Evolutionary conservation across 805 yeast genomes (phyloP), one percentile per base, ranked within the genome.

Genomic region (Tetrapisispora namnaoensis): DNA sequence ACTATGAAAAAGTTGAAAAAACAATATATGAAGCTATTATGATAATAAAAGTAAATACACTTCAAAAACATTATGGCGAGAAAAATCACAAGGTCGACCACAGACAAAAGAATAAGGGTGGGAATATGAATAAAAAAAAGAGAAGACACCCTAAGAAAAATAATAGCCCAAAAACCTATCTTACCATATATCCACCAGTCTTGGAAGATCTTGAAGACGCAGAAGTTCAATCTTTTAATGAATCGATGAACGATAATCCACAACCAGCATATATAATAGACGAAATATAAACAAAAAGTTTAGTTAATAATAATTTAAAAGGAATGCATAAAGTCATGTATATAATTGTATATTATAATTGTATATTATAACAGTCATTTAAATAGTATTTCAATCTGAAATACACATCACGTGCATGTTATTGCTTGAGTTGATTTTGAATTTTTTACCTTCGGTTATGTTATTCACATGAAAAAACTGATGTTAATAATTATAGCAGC

Each of bases 171-270:
- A 24, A 24, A 24, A 24, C 28, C 28, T 24, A 24, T 24, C 28
- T n/a, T 17, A 22, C 20, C 4, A n/a, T 14, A 38, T 24, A 28
- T 21, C 6, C 34, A 5, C 48, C 48, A n/a, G 13, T 40, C n/a
- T 28, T 46, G 13, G 48, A 46, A 46, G 48, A 46, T 9, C 20
- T 46, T n/a, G 44, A 46, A 46, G 48, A 46, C 17, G 41, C 30
- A 11, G 48, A 46, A 35, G 7, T 46, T 18, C 34, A 27, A 22
- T 17, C 14, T n/a, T 46, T 21, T 34, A 34, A 46, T 9, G 44
- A 46, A 11, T 34, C 44, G 11, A 3, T 46, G 10, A 11, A 13
- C 9, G 35, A n/a, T 7, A 7, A 44, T 13, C 36, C 46, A 10
- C 35, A 44, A 17, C 32, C 39, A 17, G 14, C 40, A 10, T 41